A percentile compares a stretch with the other conserved stretches of the same genome.
phyloP scores from a whole-genome alignment of 805 yeast genomes.

The Wickerhamomyces strasburgensis region DNA sequence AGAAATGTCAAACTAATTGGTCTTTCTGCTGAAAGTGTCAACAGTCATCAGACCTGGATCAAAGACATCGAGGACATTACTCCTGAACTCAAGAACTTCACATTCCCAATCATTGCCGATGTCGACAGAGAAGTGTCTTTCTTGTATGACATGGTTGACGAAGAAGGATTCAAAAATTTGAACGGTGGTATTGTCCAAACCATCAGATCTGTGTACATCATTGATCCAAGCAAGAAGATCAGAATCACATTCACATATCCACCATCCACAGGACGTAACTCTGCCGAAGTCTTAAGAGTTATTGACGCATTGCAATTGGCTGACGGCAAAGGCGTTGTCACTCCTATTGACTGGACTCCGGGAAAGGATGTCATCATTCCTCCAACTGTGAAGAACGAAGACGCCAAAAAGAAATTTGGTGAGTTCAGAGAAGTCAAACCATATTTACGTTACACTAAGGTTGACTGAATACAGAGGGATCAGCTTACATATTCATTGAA shows the following conservation, averaged over 20 bases:
- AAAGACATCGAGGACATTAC: slow-evolving; percentile 86
- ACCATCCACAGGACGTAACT: slow-evolving; percentile 91
- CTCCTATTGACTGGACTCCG: slow-evolving; percentile 87
- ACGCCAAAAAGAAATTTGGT: slow-evolving; percentile 78
- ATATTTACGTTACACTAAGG: slow-evolving; percentile 71
- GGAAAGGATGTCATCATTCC: slow-evolving; percentile 93
- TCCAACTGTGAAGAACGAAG: slow-evolving; percentile 76
- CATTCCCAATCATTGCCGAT: slow-evolving; percentile 91
- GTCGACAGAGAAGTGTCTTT: slow-evolving; percentile 78
- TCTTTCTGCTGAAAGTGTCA: slow-evolving; percentile 78
- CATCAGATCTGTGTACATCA: slow-evolving; percentile 86
- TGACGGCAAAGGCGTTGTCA: slow-evolving; percentile 78
- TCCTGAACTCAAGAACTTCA: slow-evolving; percentile 59
- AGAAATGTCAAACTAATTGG: slow-evolving; percentile 88
- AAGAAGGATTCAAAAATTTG: slow-evolving; percentile 73
- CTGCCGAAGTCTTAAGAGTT: slow-evolving; percentile 87
- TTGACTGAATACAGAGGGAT: slow-evolving; percentile 11
- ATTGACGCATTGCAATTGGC: slow-evolving; percentile 83
- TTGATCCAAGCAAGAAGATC: slow-evolving; percentile 86
- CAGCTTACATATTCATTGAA: neutral
- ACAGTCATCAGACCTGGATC: slow-evolving; percentile 80
- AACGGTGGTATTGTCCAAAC: slow-evolving; percentile 74
- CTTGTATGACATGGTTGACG: slow-evolving; percentile 83
- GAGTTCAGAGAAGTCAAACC: slow-evolving; percentile 84
- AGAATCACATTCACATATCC: slow-evolving; percentile 87